A percentile compares a stretch with the other conserved stretches of the same genome.
Conservation (phyloP, 495 filamentous ascomycete species). For the Copromyces sp. region DNA sequence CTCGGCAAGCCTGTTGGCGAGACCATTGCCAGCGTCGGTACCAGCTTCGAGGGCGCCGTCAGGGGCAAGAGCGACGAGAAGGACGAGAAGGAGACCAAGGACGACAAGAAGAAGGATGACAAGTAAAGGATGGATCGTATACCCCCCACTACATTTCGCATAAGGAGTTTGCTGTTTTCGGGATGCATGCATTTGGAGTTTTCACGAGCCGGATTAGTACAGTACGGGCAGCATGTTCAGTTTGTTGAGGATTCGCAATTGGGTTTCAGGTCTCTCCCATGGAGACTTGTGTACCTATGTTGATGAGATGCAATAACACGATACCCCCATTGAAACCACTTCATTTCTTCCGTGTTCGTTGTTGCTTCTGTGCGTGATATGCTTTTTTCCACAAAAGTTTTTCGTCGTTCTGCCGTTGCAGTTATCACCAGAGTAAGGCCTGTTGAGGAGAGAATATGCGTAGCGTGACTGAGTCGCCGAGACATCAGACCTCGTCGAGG, state of each 20-base stretch:
- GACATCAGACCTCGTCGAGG: not conserved
- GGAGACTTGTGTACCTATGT: not conserved
- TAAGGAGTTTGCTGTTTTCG: not conserved
- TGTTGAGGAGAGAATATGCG: not conserved
- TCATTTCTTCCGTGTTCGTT: not conserved
- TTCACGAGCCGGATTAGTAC: not conserved
- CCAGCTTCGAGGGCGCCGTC: constrained; percentile 49
- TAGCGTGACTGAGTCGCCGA: not conserved
- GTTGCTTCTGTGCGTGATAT: not conserved
- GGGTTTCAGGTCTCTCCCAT: not conserved
- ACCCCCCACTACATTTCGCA: not conserved
- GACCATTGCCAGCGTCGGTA: constrained; percentile 49
- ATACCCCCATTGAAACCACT: not conserved
- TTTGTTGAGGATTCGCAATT: not conserved
- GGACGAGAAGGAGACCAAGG: constrained; percentile 58
- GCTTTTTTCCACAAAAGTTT: not conserved
- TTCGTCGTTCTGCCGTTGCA: not conserved
- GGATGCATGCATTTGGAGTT: not conserved
- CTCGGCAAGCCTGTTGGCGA: constrained; percentile 57
- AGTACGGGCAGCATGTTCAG: not conserved
- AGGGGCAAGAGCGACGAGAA: constrained; percentile 32
- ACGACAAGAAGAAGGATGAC: constrained; percentile 37
- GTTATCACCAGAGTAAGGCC: not conserved
- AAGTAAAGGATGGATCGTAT: not conserved
- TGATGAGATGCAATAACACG: not conserved